Evolutionary conservation across 1,139 yeast species (phyloP), one percentile per base, ranked within the genome.

Genomic region (Saccharomyces pastorianus): DNA sequence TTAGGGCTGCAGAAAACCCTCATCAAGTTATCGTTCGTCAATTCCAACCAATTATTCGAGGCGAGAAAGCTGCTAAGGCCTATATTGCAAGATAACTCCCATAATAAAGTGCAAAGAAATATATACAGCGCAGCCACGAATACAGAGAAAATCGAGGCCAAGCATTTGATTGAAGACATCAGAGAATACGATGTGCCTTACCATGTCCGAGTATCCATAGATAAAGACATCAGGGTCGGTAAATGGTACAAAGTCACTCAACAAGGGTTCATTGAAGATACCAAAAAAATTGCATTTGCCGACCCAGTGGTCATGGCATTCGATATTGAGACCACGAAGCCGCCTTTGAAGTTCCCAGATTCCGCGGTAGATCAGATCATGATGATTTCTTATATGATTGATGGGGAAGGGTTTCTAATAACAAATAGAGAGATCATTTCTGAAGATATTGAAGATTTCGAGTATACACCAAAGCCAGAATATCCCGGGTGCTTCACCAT

Each of bases 311-410:
- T 95, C 4, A 72, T 95, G 67, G 99, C 99, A 0, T 95, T 88
- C 67, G 99, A 95, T 78, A 95, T 95, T 54, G 99, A 95, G 75
- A 95, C 99, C 1, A 90, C 98, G 4, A 95, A 95, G 69, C 90
- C 95, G 17, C 98, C 99, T 1, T 78, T 95, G 56, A 95, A 95
- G 67, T 95, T 95, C 61, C 99, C 99, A 0, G 99, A 89, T 65
- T 81, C 97, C 4, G 77, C 86, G 25, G 77, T 87, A n/a, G 99
- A 95, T 73, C 96, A 89, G 70, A 80, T 95, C 49, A 95, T 95
- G 98, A 95, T 95, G 99, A 93, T 95, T 55, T 95, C 99, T 2
- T 95, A 95, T 71, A 95, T 95, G 99, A 90, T 95, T 57, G 99
- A 95, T 67, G 99, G 99, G 6, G 96, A 89, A 63, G 99, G 99